Evolutionary conservation across 108 stramenopile genomes (phyloP).

Genomic region (Pseudonitzschia pungens): DNA sequence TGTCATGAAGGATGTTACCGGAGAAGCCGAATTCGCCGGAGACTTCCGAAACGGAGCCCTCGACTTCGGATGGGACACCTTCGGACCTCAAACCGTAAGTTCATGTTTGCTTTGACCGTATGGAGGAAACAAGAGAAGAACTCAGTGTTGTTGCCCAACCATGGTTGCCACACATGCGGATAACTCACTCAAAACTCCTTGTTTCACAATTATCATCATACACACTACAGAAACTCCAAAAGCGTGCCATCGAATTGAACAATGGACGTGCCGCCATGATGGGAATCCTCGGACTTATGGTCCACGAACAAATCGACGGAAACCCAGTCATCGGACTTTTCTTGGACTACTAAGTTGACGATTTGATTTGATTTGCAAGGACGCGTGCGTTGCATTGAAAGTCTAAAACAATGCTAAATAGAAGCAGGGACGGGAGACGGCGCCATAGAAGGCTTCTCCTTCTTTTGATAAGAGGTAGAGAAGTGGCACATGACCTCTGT

Average conservation of each 20-base stretch:
- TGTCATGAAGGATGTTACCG: conserved; percentile 65
- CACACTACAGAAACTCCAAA: conserved; percentile 28
- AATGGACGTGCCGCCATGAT: conserved; percentile 92
- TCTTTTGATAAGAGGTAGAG: neutral
- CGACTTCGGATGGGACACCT: conserved; percentile 81
- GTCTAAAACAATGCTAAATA: neutral
- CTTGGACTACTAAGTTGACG: conserved; percentile 31
- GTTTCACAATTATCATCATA: neutral
- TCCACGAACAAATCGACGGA: conserved; percentile 58
- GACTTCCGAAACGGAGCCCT: conserved; percentile 83
- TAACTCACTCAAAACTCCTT: no score
- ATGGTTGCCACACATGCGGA: neutral
- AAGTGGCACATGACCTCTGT: neutral
- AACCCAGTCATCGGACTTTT: conserved; percentile 43
- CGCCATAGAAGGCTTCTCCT: conserved; percentile 14
- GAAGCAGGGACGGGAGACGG: neutral
- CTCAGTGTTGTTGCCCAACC: neutral
- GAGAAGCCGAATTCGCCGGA: conserved; percentile 57
- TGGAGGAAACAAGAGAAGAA: no score
- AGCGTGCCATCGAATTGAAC: conserved; percentile 85
- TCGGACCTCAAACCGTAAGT: conserved; percentile 36
- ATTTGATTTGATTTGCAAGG: neutral
- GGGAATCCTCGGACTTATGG: conserved; percentile 88
- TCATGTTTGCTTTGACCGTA: neutral
- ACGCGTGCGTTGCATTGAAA: neutral